phyloP scores from a whole-genome alignment of 192 early-diverging fungal genomes.

The Gonapodya prolifera region DNA sequence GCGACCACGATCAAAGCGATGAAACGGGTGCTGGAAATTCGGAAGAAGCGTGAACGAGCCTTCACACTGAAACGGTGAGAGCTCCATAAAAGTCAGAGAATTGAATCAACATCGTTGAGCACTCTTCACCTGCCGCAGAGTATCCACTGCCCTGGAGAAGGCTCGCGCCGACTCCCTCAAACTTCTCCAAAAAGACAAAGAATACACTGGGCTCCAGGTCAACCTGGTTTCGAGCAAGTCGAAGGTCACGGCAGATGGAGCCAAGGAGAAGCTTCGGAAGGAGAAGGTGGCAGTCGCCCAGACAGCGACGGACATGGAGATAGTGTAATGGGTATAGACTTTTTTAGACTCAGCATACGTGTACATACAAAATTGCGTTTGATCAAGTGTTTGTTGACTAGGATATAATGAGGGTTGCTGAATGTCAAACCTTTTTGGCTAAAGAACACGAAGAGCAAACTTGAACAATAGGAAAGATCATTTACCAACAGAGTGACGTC shows the following conservation, averaged over 20 bases:
- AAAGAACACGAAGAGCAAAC: too few relatives aligned
- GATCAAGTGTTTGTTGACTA: too few relatives aligned
- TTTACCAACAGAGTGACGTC: too few relatives aligned
- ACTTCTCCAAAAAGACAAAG: background rate
- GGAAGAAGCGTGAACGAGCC: slow-evolving; percentile 69
- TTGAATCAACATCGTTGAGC: background rate
- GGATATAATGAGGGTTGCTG: too few relatives aligned
- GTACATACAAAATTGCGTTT: too few relatives aligned
- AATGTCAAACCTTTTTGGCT: too few relatives aligned
- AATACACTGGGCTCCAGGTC: background rate
- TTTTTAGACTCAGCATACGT: too few relatives aligned
- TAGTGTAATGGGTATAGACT: slow-evolving; percentile 30
- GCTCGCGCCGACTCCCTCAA: background rate
- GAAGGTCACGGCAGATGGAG: slow-evolving; percentile 37
- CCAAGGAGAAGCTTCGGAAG: slow-evolving; percentile 50
- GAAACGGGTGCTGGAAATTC: slow-evolving; percentile 94
- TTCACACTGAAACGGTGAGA: background rate
- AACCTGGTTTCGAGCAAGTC: slow-evolving; percentile 69
- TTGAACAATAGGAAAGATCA: too few relatives aligned
- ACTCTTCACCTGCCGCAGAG: background rate
- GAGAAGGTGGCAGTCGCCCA: slow-evolving; percentile 36
- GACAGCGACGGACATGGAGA: slow-evolving; percentile 50
- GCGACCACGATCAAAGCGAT: slow-evolving; percentile 95
- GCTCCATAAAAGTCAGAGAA: background rate
- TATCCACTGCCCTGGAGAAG: background rate